Conservation (phyloP, 495 filamentous ascomycete genomes). For the Podospora australis region DNA sequence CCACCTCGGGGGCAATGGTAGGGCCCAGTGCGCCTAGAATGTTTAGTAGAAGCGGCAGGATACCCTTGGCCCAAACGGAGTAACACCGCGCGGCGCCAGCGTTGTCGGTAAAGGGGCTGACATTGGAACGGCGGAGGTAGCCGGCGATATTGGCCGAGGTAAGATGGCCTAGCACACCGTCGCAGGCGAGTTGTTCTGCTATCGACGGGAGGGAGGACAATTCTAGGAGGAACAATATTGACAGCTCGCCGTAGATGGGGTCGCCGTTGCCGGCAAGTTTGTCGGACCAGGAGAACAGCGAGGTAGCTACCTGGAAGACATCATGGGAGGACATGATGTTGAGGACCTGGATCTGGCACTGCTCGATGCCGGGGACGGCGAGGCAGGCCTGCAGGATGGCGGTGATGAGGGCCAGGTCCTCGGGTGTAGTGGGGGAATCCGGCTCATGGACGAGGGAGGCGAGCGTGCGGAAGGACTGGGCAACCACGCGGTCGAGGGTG, state of each 20-base stretch:
- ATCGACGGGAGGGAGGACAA: slow-evolving; percentile 74
- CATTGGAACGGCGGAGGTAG: slow-evolving; percentile 60
- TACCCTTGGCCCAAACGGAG: slow-evolving; percentile 78
- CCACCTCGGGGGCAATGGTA: slow-evolving; percentile 73
- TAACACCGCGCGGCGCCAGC: slow-evolving; percentile 57
- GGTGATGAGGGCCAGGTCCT: slow-evolving; percentile 84
- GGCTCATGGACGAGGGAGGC: slow-evolving; percentile 65
- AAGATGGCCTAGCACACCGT: slow-evolving; percentile 71
- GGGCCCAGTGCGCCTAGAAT: slow-evolving; percentile 74
- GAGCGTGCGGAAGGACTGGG: slow-evolving; percentile 70
- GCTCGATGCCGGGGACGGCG: slow-evolving; percentile 58
- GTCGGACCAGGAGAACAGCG: slow-evolving; percentile 92
- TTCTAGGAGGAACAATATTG: slow-evolving; percentile 79
- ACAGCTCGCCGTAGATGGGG: slow-evolving; percentile 89
- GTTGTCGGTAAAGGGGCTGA: slow-evolving; percentile 58
- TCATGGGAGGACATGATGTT: slow-evolving; percentile 59
- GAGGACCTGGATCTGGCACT: slow-evolving; percentile 57
- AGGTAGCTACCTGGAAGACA: slow-evolving; percentile 71
- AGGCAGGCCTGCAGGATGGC: slow-evolving; percentile 78
- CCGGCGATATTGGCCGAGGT: slow-evolving; percentile 68
- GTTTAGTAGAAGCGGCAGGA: slow-evolving; percentile 87
- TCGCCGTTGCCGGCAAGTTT: slow-evolving; percentile 66
- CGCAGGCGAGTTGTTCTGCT: slow-evolving; percentile 82
- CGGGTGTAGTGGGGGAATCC: slow-evolving; percentile 40
- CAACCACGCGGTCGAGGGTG: slow-evolving; percentile 70